Evolutionary conservation across 1,284 basidiomycete genomes (phyloP).

Genomic region (Rhodotorula sp.): DNA sequence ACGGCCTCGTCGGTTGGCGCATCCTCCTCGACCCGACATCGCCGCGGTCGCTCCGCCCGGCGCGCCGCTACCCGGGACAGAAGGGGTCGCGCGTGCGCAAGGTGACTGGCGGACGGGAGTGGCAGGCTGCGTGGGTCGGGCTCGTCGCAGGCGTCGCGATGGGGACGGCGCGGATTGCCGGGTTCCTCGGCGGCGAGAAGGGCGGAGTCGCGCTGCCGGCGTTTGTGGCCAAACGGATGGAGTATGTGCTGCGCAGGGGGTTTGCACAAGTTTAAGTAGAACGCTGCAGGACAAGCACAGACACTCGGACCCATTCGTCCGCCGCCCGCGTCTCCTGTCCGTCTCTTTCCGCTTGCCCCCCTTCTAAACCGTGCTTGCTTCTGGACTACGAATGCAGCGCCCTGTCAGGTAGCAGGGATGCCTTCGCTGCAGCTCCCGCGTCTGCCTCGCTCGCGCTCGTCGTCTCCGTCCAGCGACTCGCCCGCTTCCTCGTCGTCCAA

Average conservation of each 20-base stretch:
- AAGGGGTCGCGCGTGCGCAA: background rate
- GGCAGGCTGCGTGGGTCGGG: slow-evolving; percentile 29
- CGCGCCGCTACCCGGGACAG: slow-evolving; percentile 6
- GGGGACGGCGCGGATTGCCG: slow-evolving; percentile 34
- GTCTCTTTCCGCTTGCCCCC: background rate
- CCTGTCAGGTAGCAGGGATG: too few relatives aligned
- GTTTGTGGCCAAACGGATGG: slow-evolving; percentile 29
- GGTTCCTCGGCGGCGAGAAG: slow-evolving; percentile 17
- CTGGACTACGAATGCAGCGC: too few relatives aligned
- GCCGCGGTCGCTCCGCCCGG: slow-evolving; percentile 25
- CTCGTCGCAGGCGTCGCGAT: slow-evolving; percentile 16
- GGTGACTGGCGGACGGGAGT: slow-evolving; percentile 17
- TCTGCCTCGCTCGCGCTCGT: too few relatives aligned
- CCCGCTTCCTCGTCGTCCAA: background rate
- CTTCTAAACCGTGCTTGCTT: too few relatives aligned
- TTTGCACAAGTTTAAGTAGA: background rate
- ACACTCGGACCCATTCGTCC: too few relatives aligned
- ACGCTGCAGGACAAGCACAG: background rate
- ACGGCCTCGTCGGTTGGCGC: slow-evolving; percentile 39
- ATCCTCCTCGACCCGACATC: slow-evolving; percentile 25
- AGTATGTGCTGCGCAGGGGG: slow-evolving; percentile 20
- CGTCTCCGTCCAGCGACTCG: background rate
- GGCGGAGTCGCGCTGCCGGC: slow-evolving; percentile 12
- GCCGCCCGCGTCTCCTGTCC: too few relatives aligned
- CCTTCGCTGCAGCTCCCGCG: too few relatives aligned